Conservation (phyloP, 164 flowering plant species). For the Echeveria elegans region DNA sequence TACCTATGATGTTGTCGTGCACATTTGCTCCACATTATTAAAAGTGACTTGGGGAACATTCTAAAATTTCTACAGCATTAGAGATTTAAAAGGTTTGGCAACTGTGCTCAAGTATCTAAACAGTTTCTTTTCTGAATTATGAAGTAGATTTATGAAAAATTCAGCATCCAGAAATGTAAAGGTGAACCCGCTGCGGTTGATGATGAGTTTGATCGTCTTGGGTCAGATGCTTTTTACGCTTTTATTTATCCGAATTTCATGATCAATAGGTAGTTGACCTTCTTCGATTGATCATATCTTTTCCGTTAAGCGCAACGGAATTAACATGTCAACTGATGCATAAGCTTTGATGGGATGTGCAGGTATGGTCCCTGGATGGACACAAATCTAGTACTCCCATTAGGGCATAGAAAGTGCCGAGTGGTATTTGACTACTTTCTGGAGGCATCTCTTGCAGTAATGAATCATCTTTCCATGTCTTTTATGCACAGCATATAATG, state of each 20-base stretch:
- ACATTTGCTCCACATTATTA: neutral
- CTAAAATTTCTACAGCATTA: neutral
- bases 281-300: neutral
- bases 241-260: constrained; percentile 90
- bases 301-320: neutral
- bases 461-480: neutral
- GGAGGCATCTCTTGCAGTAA: constrained; percentile 54
- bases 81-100: neutral
- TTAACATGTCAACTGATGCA: neutral
- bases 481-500: neutral
- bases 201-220: constrained; percentile 61
- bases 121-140: neutral
- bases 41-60: neutral
- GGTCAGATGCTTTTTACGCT: constrained; percentile 75
- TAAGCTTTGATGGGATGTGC: neutral
- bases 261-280: constrained; percentile 59
- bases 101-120: constrained; percentile 12
- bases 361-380: constrained; percentile 99
- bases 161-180: constrained; percentile 35
- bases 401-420: constrained; percentile 66
- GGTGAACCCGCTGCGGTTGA: constrained; percentile 22
- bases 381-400: constrained; percentile 82
- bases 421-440: constrained; percentile 89
- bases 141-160: neutral
- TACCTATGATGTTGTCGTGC: neutral